A percentile compares a stretch with the other conserved stretches of the same genome.
Conservation (phyloP, 371 early-diverging fungal species). For the Mortierella sp. region DNA sequence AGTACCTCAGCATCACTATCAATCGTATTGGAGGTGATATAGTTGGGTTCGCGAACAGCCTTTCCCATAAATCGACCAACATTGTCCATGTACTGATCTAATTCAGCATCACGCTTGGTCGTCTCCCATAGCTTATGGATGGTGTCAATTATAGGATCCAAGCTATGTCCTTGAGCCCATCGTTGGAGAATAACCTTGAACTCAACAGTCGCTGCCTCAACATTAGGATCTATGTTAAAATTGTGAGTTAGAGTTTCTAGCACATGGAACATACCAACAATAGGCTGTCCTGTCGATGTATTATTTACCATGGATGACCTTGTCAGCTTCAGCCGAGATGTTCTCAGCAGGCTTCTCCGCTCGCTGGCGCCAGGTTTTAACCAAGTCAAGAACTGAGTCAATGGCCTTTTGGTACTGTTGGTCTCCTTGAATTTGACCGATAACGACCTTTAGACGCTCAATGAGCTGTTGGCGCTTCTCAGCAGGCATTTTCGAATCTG, state of each 20-base stretch:
- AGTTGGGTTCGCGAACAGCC: constrained; percentile 44
- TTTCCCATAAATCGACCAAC: constrained; percentile 33
- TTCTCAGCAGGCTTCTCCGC: constrained; percentile 25
- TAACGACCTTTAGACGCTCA: constrained; percentile 55
- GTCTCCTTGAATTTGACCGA: constrained; percentile 60
- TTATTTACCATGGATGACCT: constrained; percentile 26
- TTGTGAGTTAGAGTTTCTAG: not conserved
- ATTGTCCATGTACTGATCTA: constrained; percentile 52
- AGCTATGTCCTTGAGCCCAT: constrained; percentile 62
- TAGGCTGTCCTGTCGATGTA: not conserved
- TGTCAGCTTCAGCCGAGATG: constrained; percentile 18
- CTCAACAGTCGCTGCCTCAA: constrained; percentile 54
- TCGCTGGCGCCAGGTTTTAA: constrained; percentile 56
- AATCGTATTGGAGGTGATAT: constrained; percentile 26
- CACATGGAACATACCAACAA: not conserved
- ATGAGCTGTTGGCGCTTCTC: constrained; percentile 59
- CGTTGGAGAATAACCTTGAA: constrained; percentile 62
- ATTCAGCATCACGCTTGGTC: constrained; percentile 48
- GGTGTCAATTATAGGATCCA: constrained; percentile 56
- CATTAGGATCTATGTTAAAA: constrained; percentile 33
- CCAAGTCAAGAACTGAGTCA: constrained; percentile 53
- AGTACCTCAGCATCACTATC: constrained; percentile 22
- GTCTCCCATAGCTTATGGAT: constrained; percentile 51
- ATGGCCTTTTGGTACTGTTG: constrained; percentile 65
- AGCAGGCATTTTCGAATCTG: constrained; percentile 52